Evolutionary conservation across 768 basidiomycete genomes (phyloP), one percentile per base, ranked within the genome.

Genomic region (Psilocybe cyanescens): DNA sequence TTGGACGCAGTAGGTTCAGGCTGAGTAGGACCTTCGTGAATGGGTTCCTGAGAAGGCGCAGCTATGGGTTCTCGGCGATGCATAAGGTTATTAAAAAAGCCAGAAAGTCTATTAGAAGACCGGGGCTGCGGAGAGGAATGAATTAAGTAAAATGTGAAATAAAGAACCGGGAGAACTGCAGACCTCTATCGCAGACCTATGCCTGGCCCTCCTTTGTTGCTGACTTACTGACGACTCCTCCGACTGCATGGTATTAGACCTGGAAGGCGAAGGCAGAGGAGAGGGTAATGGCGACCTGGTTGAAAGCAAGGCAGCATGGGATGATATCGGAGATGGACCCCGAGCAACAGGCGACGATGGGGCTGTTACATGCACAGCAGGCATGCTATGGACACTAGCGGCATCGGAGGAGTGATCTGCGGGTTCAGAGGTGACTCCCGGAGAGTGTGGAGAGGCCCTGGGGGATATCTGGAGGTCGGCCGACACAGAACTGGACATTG

Each of bases 71-170:
- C 89, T 52, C 89, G 83, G 58, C 92, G 85, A 69, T 90, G 86
- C 5, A 94, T 90, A 60, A 94, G 81, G 67, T 85, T 86, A 14
- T 85, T 88, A 72, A 94, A 87, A 75, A 94, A 94, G n/a, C 92
- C 92, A 28, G 93, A 94, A 31, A 94, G 79, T 30, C 92, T 83
- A 70, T 88, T 92, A 29, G 88, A 81, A 41, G 88, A 76, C 59
- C 91, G 87, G 61, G 75, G 73, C 83, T 88, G 57, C 47, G 51
- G 51, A 55, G 47, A 44, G 49, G 30, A 30, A 31, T 16, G 47
- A 44, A 51, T 44, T 62, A 54, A 64, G 35, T 11, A 55, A 24
- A 52, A 50, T 47, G 57, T 54, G 58, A 57, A 49, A 44, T 30
- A 50, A 53, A 63, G 50, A 52, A 53, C 19, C 55, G 33, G 55